A percentile compares a stretch with the other conserved stretches of the same genome.
phyloP scores from a whole-genome alignment of 257 asterid genomes.

The Thymus quinquecostatus region DNA sequence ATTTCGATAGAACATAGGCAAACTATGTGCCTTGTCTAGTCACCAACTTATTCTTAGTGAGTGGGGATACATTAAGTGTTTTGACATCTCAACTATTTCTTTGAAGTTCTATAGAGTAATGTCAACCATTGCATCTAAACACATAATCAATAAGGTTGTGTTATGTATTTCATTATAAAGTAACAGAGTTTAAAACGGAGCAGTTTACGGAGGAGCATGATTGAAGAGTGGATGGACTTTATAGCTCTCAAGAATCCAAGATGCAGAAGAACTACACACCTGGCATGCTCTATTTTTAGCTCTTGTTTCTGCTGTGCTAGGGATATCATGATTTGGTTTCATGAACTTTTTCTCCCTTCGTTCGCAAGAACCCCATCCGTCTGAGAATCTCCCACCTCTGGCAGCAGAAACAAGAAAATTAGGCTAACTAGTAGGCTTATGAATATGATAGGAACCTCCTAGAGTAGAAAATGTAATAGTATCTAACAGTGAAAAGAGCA shows the following conservation, averaged over 20 bases:
- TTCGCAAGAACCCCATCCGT: slow-evolving; percentile 99
- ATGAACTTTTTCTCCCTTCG: slow-evolving; percentile 82
- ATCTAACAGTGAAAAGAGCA: slow-evolving; percentile 35
- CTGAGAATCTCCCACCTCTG: slow-evolving; percentile 95
- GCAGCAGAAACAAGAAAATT: slow-evolving; percentile 25
- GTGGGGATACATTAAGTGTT: neutral
- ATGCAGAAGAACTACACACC: slow-evolving; percentile 47
- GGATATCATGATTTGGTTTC: slow-evolving; percentile 96
- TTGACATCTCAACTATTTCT: neutral
- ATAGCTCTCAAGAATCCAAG: slow-evolving; percentile 5
- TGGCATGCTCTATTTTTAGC: slow-evolving; percentile 97
- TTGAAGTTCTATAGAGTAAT: neutral
- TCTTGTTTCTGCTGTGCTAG: slow-evolving; percentile 99
- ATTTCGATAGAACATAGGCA: neutral
- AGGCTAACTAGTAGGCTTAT: neutral
- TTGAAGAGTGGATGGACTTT: slow-evolving; percentile 14
- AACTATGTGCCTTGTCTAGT: neutral
- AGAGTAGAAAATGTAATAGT: neutral
- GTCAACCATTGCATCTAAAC: neutral
- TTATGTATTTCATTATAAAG: slow-evolving; percentile 7
- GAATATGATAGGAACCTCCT: slow-evolving; percentile 3
- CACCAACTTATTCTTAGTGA: slow-evolving; percentile 3
- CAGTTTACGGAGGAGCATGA: slow-evolving; percentile 1
- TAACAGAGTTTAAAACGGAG: slow-evolving; percentile 9
- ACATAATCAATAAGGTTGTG: neutral